Evolutionary conservation across 139 green algal genomes (phyloP).

Genomic region (Micractinium sp.): DNA sequence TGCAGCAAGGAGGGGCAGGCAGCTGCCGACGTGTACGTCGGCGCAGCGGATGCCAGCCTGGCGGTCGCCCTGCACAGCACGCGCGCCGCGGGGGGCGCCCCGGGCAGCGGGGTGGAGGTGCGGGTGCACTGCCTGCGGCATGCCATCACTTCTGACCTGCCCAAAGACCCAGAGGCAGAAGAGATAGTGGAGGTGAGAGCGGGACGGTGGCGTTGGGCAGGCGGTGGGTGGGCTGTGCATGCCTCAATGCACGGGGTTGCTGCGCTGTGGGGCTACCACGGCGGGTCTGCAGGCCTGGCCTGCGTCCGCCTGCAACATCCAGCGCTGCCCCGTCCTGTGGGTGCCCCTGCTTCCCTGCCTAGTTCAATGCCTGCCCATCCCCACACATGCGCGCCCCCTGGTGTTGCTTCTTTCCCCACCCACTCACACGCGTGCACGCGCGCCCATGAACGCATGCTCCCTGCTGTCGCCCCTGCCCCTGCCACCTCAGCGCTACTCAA

Average conservation of each 20-base stretch:
- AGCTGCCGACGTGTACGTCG: neutral
- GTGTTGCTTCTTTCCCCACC: neutral
- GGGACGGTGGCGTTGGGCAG: neutral
- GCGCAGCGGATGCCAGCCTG: neutral
- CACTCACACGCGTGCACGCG: too few relatives aligned
- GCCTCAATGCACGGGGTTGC: too few relatives aligned
- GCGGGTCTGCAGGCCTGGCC: neutral
- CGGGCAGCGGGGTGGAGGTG: too few relatives aligned
- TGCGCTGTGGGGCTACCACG: neutral
- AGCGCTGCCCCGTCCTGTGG: too few relatives aligned
- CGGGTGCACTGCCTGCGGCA: constrained; percentile 13
- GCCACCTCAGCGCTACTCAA: constrained; percentile 39
- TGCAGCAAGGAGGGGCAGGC: neutral
- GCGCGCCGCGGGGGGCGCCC: neutral
- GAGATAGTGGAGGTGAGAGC: constrained; percentile 17
- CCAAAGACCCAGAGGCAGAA: constrained; percentile 33
- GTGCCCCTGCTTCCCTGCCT: too few relatives aligned
- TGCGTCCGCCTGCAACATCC: too few relatives aligned
- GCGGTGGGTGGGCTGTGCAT: neutral
- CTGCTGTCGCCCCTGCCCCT: neutral
- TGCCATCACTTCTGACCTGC: constrained; percentile 48
- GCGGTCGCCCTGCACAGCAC: neutral
- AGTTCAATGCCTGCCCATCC: neutral
- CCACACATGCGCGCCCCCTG: neutral
- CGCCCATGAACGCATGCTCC: neutral